Evolutionary conservation across 768 basidiomycete genomes (phyloP).

Genomic region (Myochromella boudieri): DNA sequence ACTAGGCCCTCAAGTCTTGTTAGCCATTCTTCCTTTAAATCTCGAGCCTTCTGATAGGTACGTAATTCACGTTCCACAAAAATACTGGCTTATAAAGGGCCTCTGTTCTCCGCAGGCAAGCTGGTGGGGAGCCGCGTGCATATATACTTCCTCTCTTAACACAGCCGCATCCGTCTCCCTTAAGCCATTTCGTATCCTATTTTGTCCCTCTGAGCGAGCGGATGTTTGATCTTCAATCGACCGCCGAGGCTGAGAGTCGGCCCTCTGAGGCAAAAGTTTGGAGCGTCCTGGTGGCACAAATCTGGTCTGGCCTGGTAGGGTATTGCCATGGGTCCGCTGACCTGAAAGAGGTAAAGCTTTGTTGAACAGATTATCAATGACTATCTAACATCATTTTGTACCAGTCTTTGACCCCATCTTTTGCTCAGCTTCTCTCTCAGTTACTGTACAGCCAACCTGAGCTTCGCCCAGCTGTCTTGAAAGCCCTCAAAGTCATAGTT

Average conservation of each 20-base stretch:
- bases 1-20: conserved; percentile 79
- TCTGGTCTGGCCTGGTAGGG: conserved; percentile 89
- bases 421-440: conserved; percentile 85
- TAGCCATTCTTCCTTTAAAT: conserved; percentile 79
- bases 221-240: conserved; percentile 86
- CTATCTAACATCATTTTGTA: not conserved
- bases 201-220: conserved; percentile 94
- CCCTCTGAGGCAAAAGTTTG: conserved; percentile 92
- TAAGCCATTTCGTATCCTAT: conserved; percentile 83
- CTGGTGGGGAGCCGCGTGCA: conserved; percentile 83
- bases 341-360: conserved; percentile 57
- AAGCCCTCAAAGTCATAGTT: conserved; percentile 77
- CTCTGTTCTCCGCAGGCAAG: conserved; percentile 43
- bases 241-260: conserved; percentile 69
- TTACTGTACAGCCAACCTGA: conserved; percentile 88
- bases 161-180: conserved; percentile 76
- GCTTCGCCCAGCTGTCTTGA: conserved; percentile 80
- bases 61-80: conserved; percentile 22
- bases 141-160: conserved; percentile 88
- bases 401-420: conserved; percentile 61
- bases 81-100: conserved; percentile 1
- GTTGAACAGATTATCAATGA: conserved; percentile 1
- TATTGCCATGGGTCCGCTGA: conserved; percentile 87
- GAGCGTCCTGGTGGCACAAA: conserved; percentile 89
- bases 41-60: conserved; percentile 81